Base-by-base conservation (phyloP, 1,284 basidiomycete genomes). In the Cutaneotrichosporon sp. region DNA sequence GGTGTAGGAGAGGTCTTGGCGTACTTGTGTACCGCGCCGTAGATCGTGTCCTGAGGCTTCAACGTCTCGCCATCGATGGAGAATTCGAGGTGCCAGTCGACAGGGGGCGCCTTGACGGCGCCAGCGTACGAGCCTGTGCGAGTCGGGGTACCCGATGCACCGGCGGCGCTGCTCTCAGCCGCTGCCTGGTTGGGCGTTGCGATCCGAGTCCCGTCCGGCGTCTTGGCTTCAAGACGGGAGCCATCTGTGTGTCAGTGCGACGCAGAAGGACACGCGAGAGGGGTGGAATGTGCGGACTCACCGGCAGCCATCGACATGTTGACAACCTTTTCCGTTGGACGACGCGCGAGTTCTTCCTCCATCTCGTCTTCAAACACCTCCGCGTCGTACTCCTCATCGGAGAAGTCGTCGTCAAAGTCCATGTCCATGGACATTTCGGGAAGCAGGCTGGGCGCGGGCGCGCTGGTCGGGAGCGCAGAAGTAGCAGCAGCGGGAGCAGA, bases 21-120 rank as follows among this genome's bases (percentile, higher is more conserved):
- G n/a, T 65, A 51, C 42, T 59, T 63, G 70, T 97, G 91, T 37
- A 97, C 86, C 0, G 91, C 93, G 3, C 93, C 93, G 66, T 96
- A 98, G 53, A 99, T 86, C 1, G 96, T 98, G 55, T 94, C 81
- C 68, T 92, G 87, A 55, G 94, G 76, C 0, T 86, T 84, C 22
- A 98, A 76, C 14, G 82, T 76, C 54, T 89, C 83, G 52, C 88
- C 90, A 63, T 90, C 89, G 81, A 97, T 86, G 17, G 83, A 86
- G 72, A 99, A 98, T 70, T 93, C 88, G 43, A 98, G 81, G 70
- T 98, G 93, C 90, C 92, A 99, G 66, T 98, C 93, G 20, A 81
- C 83, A 1, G 92, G 90, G 66, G 90, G 88, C 2, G 90, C 79
- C 76, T 94, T 97, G 58, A 97, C 79, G 4, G 92, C 93, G 2